Evolutionary conservation across 345 rosid species (phyloP).

Genomic region (Syzygium oleosum): DNA sequence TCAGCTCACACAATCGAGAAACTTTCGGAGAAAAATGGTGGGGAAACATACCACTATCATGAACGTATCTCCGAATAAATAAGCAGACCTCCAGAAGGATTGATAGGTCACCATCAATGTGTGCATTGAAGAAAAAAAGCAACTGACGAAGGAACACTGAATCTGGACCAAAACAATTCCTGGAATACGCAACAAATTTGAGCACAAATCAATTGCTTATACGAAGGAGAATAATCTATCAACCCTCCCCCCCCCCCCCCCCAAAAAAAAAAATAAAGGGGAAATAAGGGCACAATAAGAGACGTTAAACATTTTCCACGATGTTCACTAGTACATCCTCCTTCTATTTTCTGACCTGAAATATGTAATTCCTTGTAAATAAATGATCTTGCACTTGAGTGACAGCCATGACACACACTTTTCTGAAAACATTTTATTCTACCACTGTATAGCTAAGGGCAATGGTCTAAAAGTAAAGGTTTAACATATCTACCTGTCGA

Average conservation of each 20-base stretch:
- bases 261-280: not conserved
- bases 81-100: slow-evolving; percentile 66
- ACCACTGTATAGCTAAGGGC: not conserved
- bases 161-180: slow-evolving; percentile 80
- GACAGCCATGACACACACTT: not conserved
- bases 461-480: not conserved
- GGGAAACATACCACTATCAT: slow-evolving; percentile 37
- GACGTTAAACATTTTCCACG: not conserved
- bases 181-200: slow-evolving; percentile 12
- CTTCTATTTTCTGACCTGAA: not conserved
- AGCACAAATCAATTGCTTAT: not conserved
- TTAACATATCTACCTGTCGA: slow-evolving; percentile 46
- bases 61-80: slow-evolving; percentile 39
- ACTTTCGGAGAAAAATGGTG: not conserved
- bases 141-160: slow-evolving; percentile 75
- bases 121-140: slow-evolving; percentile 65
- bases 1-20: not conserved
- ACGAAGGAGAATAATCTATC: not conserved
- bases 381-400: not conserved
- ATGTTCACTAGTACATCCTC: not conserved
- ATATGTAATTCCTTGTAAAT: not conserved
- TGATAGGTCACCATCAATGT: slow-evolving; percentile 41
- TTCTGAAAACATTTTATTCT: not conserved
- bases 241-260: not conserved
- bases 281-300: not conserved